These are phyloP conservation scores for Phoma sp. DNA, from an alignment of 2,329 filamentous ascomycete species.

Conservation along the genomic window DNA sequence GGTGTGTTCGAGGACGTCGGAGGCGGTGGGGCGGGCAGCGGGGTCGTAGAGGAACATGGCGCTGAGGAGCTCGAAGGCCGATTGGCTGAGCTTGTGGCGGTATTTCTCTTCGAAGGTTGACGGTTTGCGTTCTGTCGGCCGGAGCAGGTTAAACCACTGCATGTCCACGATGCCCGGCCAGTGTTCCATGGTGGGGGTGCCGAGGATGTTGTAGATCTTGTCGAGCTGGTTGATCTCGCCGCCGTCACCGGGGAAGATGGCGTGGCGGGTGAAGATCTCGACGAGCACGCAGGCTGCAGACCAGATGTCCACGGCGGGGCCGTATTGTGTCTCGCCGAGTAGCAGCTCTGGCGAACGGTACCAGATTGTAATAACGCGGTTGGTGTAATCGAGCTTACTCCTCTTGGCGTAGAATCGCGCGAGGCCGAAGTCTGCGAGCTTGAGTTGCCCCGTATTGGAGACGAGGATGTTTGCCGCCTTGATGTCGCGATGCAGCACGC, in stretches of 20 bases:
- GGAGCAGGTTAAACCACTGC: slow-evolving; percentile 94
- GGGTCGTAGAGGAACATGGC: slow-evolving; percentile 92
- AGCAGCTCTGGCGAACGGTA: slow-evolving; percentile 95
- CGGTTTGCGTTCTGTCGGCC: slow-evolving; percentile 74
- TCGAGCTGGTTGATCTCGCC: slow-evolving; percentile 96
- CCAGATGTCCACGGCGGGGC: slow-evolving; percentile 96
- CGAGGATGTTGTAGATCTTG: slow-evolving; percentile 92
- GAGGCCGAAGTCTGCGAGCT: slow-evolving; percentile 93
- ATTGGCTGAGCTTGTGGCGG: slow-evolving; percentile 40
- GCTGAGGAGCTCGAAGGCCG: slow-evolving; percentile 66
- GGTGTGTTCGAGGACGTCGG: slow-evolving; percentile 80
- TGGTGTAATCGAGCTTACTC: slow-evolving; percentile 92
- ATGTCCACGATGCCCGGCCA: slow-evolving; percentile 94
- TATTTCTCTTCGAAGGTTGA: slow-evolving; percentile 86
- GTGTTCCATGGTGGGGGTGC: slow-evolving; percentile 80
- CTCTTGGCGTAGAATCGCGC: slow-evolving; percentile 96
- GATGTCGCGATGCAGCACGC: slow-evolving; percentile 96
- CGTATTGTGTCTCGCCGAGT: slow-evolving; percentile 93
- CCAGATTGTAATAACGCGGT: slow-evolving; percentile 99
- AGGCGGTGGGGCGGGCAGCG: slow-evolving; percentile 78
- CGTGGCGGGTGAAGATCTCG: slow-evolving; percentile 91
- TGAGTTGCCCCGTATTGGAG: slow-evolving; percentile 85
- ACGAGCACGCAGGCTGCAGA: slow-evolving; percentile 95
- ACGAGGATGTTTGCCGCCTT: slow-evolving; percentile 98
- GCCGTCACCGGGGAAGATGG: slow-evolving; percentile 94